Evolutionary conservation across 371 early-diverging fungal genomes (phyloP).

Genomic region (Phascolomyces articulosus): DNA sequence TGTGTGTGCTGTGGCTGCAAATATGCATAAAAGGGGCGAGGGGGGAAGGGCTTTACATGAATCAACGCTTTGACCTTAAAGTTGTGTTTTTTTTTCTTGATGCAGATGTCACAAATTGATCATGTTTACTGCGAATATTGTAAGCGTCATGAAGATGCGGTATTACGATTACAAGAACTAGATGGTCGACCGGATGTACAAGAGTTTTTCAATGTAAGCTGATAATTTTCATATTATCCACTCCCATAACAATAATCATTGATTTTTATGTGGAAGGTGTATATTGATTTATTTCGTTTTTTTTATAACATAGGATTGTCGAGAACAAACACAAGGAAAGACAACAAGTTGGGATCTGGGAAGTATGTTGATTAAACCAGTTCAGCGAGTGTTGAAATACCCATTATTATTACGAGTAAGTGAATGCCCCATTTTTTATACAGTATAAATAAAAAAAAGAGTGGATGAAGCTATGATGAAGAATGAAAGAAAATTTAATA

Average conservation of each 20-base stretch:
- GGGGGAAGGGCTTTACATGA: too few species aligned
- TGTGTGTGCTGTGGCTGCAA: too few species aligned
- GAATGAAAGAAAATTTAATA: neutral
- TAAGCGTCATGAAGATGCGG: conserved; percentile 72
- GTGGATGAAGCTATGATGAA: too few species aligned
- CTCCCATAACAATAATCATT: too few species aligned
- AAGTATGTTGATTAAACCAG: conserved; percentile 80
- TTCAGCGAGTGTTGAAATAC: conserved; percentile 82
- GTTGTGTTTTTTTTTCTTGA: neutral
- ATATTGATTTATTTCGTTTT: neutral
- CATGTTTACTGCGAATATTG: conserved; percentile 73
- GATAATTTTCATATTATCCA: neutral
- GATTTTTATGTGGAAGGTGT: neutral
- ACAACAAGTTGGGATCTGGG: conserved; percentile 81
- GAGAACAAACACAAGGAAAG: conserved; percentile 54
- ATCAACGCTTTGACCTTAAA: too few species aligned
- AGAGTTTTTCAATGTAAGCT: conserved; percentile 56
- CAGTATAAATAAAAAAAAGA: too few species aligned
- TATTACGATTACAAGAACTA: conserved; percentile 61
- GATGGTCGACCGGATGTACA: conserved; percentile 50
- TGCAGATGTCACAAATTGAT: conserved; percentile 56
- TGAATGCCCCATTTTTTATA: neutral
- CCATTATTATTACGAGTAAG: conserved; percentile 69
- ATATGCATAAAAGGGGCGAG: too few species aligned
- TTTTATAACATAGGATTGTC: conserved; percentile 37